These are phyloP conservation scores for Euphrasia confusa DNA, from an alignment of 257 asterid species.

Conservation along the genomic window DNA sequence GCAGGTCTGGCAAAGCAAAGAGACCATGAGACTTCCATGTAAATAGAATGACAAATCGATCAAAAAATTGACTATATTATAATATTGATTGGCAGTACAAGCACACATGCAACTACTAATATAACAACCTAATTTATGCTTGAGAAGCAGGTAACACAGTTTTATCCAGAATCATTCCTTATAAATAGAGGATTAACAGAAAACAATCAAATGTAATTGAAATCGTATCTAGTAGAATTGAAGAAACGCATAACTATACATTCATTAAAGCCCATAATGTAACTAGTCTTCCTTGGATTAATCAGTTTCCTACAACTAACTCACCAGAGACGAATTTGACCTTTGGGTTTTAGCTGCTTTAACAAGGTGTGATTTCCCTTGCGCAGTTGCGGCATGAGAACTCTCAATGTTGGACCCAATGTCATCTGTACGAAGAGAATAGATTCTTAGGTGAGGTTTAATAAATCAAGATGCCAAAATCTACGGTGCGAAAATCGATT, in stretches of 20 bases:
- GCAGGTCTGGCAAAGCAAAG: conserved; percentile 57
- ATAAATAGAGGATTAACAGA: neutral
- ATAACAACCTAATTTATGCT: neutral
- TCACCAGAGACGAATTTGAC: conserved; percentile 92
- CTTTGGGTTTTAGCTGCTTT: conserved; percentile 87
- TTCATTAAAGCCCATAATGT: neutral
- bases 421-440: conserved; percentile 45
- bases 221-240: too few relatives aligned
- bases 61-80: neutral
- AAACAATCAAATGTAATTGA: too few relatives aligned
- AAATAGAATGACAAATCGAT: neutral
- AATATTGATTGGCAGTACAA: neutral
- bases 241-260: too few relatives aligned
- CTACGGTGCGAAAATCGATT: conserved; percentile 16
- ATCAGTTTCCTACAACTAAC: conserved; percentile 21
- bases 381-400: conserved; percentile 80
- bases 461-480: conserved; percentile 5
- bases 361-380: conserved; percentile 72
- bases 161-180: neutral
- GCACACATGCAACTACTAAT: neutral
- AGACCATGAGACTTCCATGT: conserved; percentile 2
- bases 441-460: conserved; percentile 13
- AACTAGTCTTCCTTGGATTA: neutral
- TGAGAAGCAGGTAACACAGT: neutral
- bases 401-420: conserved; percentile 78